These are phyloP conservation scores for Penicillium taxi DNA, from an alignment of 495 filamentous ascomycete species.

Conservation along the genomic window DNA sequence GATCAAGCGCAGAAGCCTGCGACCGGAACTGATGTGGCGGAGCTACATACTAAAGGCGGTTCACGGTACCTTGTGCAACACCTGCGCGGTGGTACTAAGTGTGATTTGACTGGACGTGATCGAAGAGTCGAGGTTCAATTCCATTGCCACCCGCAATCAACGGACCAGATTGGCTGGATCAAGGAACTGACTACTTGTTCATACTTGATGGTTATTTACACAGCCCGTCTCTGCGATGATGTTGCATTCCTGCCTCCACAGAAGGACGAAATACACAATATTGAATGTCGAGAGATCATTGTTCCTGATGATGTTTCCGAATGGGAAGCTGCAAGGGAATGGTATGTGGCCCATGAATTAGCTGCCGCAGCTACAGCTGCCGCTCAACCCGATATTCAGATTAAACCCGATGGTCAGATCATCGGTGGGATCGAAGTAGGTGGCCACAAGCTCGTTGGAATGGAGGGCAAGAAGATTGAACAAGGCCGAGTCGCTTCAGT, in stretches of 20 bases:
- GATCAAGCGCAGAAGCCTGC: constrained; percentile 25
- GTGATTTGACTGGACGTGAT: constrained; percentile 81
- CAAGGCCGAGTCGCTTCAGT: constrained; percentile 38
- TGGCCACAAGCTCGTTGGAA: constrained; percentile 48
- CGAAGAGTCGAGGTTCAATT: constrained; percentile 86
- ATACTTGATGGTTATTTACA: constrained; percentile 92
- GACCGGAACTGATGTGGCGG: constrained; percentile 39
- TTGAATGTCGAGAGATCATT: constrained; percentile 70
- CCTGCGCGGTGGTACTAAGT: constrained; percentile 75
- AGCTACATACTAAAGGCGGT: constrained; percentile 73
- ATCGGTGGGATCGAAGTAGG: constrained; percentile 57
- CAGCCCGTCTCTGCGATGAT: constrained; percentile 85
- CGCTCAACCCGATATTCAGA: too few relatives aligned
- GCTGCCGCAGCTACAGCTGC: constrained; percentile 22
- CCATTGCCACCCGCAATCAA: constrained; percentile 77
- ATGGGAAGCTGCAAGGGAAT: constrained; percentile 49
- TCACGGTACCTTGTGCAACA: constrained; percentile 87
- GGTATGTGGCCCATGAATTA: constrained; percentile 30
- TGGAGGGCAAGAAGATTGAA: constrained; percentile 48
- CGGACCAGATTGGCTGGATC: constrained; percentile 86
- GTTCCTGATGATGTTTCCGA: constrained; percentile 45
- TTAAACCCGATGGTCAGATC: constrained; percentile 36
- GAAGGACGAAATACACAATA: constrained; percentile 65
- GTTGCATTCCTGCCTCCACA: constrained; percentile 85
- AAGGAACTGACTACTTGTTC: constrained; percentile 92